A percentile compares a stretch with the other conserved stretches of the same genome.
Evolutionary conservation across 208 protist species (phyloP).

Genomic region (Acanthamoeba royreba): DNA sequence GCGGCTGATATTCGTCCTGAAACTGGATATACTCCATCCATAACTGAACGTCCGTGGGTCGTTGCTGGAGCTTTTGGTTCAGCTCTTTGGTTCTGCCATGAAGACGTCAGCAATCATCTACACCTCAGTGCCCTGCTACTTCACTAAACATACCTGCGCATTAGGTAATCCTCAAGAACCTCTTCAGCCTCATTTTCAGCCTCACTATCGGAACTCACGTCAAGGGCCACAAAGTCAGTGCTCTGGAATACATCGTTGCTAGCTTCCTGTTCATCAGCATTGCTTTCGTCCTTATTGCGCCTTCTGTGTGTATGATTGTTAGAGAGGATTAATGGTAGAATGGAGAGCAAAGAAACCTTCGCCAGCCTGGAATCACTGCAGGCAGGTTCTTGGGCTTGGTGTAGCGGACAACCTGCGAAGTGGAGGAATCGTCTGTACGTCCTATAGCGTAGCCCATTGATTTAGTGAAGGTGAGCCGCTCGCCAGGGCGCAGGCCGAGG

Average conservation of each 20-base stretch:
- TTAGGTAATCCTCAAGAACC: not conserved
- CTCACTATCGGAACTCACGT: slow-evolving; percentile 2
- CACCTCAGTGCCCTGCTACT: not conserved
- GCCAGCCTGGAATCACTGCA: not conserved
- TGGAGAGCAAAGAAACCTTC: not conserved
- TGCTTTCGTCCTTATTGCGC: not conserved
- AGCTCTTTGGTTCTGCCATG: not conserved
- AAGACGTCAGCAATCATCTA: not conserved
- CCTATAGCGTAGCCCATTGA: not conserved
- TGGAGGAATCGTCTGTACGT: not conserved
- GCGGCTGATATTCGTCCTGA: slow-evolving; percentile 16
- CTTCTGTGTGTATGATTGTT: not conserved
- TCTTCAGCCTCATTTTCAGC: not conserved
- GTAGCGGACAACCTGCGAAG: not conserved
- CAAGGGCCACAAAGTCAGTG: not conserved
- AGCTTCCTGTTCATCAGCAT: not conserved
- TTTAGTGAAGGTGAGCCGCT: slow-evolving; percentile 1
- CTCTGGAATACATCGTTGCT: not conserved
- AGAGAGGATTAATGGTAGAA: no score
- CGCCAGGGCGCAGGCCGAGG: not conserved
- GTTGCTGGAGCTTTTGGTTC: not conserved
- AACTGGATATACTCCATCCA: not conserved
- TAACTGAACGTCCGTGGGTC: not conserved
- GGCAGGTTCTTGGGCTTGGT: slow-evolving; percentile 8
- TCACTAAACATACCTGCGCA: not conserved